Percentiles rank a stretch among this genome's conserved stretches.
These are phyloP conservation scores for Leptographium procerum DNA, from an alignment of 2,329 filamentous ascomycete species.

Conservation along the genomic window DNA sequence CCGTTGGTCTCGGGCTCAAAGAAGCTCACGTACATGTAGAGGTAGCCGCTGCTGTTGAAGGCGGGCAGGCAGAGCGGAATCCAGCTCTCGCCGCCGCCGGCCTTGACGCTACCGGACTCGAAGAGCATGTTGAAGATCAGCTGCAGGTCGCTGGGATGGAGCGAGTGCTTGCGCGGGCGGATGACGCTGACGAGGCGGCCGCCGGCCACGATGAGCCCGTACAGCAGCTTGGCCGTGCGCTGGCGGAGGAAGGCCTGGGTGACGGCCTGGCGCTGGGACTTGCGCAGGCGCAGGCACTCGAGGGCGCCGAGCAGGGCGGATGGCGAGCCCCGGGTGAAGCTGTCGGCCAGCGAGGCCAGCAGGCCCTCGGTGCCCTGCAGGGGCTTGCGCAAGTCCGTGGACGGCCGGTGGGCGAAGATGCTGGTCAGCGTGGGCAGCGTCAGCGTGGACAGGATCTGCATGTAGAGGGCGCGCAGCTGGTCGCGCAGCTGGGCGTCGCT, in stretches of 20 bases:
- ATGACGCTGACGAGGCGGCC: slow-evolving; percentile 91
- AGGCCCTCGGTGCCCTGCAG: slow-evolving; percentile 85
- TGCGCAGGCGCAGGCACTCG: slow-evolving; percentile 86
- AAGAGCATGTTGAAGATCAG: slow-evolving; percentile 99
- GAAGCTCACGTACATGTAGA: slow-evolving; percentile 99
- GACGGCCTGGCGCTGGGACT: slow-evolving; percentile 73
- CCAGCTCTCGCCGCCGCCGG: slow-evolving; percentile 90
- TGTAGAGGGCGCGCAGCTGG: slow-evolving; percentile 89
- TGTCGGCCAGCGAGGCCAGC: slow-evolving; percentile 84
- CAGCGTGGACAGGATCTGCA: slow-evolving; percentile 93
- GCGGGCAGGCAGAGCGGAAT: slow-evolving; percentile 90
- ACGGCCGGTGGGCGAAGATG: slow-evolving; percentile 81
- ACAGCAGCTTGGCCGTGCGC: slow-evolving; percentile 68
- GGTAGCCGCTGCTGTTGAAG: slow-evolving; percentile 91
- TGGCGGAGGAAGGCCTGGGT: slow-evolving; percentile 78
- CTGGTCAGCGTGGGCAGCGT: slow-evolving; percentile 78
- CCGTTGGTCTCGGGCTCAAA: slow-evolving; percentile 45
- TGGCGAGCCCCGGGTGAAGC: slow-evolving; percentile 84
- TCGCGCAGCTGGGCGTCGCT: slow-evolving; percentile 77
- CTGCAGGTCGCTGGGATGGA: slow-evolving; percentile 91
- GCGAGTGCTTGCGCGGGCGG: slow-evolving; percentile 82
- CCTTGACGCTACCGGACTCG: slow-evolving; percentile 82
- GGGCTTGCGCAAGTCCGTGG: slow-evolving; percentile 83
- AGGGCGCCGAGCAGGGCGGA: slow-evolving; percentile 80
- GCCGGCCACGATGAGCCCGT: slow-evolving; percentile 86